These are phyloP conservation scores for Flaveria floridana DNA, from an alignment of 140 eudicot species.

Conservation along the genomic window DNA sequence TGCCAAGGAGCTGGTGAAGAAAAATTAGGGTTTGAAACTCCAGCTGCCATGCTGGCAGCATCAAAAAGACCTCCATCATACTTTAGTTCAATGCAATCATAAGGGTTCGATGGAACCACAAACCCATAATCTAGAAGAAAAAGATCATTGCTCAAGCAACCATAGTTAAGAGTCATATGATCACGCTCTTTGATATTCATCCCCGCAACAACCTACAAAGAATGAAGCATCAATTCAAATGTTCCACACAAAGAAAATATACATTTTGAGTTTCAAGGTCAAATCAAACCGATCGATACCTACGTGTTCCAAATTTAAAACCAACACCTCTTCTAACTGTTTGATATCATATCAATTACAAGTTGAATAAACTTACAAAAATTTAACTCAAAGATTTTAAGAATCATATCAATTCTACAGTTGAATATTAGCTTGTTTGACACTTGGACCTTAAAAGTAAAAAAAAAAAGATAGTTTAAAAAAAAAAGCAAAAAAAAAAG, in stretches of 20 bases:
- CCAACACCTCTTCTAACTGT: not conserved
- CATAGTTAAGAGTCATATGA: constrained; percentile 74
- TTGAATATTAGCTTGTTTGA: constrained; percentile 2
- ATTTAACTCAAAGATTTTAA: not conserved
- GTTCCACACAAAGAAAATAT: not conserved
- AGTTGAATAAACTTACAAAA: not conserved
- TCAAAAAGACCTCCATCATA: constrained; percentile 86
- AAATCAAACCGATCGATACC: not conserved
- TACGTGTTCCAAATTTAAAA: not conserved
- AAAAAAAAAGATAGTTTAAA: constrained; percentile 1
- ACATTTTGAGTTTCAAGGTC: not conserved
- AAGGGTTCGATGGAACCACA: constrained; percentile 73
- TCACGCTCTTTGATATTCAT: constrained; percentile 56
- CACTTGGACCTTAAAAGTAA: constrained; percentile 2
- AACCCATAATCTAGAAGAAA: constrained; percentile 94
- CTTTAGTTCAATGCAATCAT: constrained; percentile 77
- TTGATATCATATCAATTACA: not conserved
- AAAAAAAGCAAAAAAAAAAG: not conserved
- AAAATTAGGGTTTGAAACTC: constrained; percentile 76
- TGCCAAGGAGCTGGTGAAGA: constrained; percentile 93
- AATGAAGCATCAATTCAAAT: constrained; percentile 1
- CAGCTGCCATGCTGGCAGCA: constrained; percentile 96
- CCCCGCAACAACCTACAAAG: constrained; percentile 75
- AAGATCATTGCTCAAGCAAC: constrained; percentile 76
- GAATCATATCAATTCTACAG: not conserved